Base-by-base conservation (phyloP, 805 yeast species). In the Yarrowia phangngaensis region DNA sequence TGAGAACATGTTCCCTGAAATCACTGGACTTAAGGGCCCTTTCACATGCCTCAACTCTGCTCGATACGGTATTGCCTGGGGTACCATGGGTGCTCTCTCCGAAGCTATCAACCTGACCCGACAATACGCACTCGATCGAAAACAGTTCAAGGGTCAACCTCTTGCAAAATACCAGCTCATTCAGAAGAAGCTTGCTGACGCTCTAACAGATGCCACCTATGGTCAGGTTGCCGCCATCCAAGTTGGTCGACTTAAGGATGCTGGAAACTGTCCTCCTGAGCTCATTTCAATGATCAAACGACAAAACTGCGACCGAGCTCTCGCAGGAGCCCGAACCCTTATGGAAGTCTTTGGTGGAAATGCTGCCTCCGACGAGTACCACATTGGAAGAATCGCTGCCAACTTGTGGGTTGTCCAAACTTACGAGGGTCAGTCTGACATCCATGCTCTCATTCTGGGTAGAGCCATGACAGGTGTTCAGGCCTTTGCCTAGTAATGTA, bases 321-420 rank as follows among this genome's bases (percentile, higher is more conserved):
- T 69, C 22, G 60, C 54, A 22, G 60, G 64, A 50, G 35, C 70
- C 13, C 58, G 73, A 17, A 56, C 52, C 14, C 57, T 69, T 29
- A 67, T 68, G 73, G 73, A 70, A 54, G 60, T 69, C 14, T 69
- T 69, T 52, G 73, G 73, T 6, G 73, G 73, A n/a, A 70, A 69
- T 40, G 73, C 67, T 13, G 59, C 68, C n/a, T 58, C 67, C 38
- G 73, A 69, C 49, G 73, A 70, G 60, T 69, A 70, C 52, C 70
- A 65, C 41, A 69, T 69, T 51, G 69, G 68, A 20, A 56, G 73
- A 43, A 66, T 70, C 45, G 70, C 70, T 17, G 68, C 65, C 34
- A 69, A 69, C 53, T 57, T 69, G 41, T 70, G 63, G 58, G 72
- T 69, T 6, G 71, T 67, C 19, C 73, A 70, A 56, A 69, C 73